These are phyloP conservation scores for Verbascum thapsus DNA, from an alignment of 257 asterid genomes.

Conservation along the genomic window DNA sequence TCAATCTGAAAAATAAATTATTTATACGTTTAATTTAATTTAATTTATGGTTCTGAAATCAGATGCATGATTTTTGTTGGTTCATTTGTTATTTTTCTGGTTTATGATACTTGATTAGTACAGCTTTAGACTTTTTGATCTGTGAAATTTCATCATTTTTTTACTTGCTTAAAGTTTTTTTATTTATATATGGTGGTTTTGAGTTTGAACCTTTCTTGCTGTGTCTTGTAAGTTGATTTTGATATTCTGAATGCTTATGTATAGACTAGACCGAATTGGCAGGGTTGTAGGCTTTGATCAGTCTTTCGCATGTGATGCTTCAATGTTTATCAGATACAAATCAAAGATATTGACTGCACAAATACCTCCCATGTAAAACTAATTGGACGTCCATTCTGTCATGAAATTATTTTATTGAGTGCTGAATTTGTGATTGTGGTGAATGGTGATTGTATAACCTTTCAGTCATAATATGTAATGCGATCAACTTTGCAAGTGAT, in stretches of 20 bases:
- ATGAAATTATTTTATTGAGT: background rate
- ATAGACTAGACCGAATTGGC: no score
- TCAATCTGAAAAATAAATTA: no score
- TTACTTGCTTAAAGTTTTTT: background rate
- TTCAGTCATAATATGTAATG: background rate
- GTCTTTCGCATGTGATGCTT: constrained; percentile 20
- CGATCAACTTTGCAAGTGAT: background rate
- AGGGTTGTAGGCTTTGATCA: no score
- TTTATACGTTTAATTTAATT: no score
- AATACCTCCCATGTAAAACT: background rate
- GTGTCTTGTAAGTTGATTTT: constrained; percentile 18
- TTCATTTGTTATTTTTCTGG: constrained; percentile 1
- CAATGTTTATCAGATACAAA: background rate
- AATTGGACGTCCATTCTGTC: background rate
- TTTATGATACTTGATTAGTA: background rate
- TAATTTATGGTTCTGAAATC: background rate
- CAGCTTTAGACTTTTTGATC: background rate
- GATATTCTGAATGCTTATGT: background rate
- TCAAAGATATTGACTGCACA: background rate
- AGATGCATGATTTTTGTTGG: background rate
- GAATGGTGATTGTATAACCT: background rate
- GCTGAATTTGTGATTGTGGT: background rate
- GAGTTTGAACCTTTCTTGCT: constrained; percentile 4
- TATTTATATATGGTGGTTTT: background rate
- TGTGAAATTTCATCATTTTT: no score